A percentile compares a stretch with the other conserved stretches of the same genome.
These are phyloP conservation scores for Apophysomyces elegans DNA, from an alignment of 371 early-diverging fungal species.

Conservation along the genomic window DNA sequence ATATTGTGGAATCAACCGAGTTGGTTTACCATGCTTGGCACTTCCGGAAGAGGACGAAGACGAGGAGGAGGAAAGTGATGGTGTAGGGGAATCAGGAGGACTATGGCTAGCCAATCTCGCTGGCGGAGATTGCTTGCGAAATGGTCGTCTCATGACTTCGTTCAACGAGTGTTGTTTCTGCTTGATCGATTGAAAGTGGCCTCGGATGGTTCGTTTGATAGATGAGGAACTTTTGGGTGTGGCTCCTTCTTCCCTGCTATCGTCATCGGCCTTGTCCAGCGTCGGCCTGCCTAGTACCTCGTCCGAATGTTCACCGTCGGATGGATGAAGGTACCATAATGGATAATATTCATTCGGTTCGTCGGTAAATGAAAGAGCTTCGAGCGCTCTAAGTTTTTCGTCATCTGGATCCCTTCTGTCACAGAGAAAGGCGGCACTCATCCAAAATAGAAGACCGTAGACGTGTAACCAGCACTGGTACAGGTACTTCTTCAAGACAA, in stretches of 20 bases:
- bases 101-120: conserved; percentile 2
- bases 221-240: background rate
- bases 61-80: conserved; percentile 6
- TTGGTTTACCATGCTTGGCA: background rate
- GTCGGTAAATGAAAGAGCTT: background rate
- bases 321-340: background rate
- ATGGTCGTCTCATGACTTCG: conserved; percentile 21
- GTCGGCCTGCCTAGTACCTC: background rate
- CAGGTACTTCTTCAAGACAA: conserved; percentile 12
- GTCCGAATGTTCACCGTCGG: background rate
- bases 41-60: conserved; percentile 9
- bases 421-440: conserved; percentile 18
- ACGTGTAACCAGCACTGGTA: conserved; percentile 36
- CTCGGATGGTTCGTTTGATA: conserved; percentile 16
- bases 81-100: conserved; percentile 9
- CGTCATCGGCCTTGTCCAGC: background rate
- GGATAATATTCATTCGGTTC: conserved; percentile 6
- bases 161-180: conserved; percentile 22
- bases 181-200: conserved; percentile 18
- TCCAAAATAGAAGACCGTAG: conserved; percentile 39
- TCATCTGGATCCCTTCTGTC: background rate
- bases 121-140: conserved; percentile 5
- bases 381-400: conserved; percentile 12
- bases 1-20: background rate
- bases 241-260: background rate